Evolutionary conservation across 106 monocot genomes (phyloP).

Genomic region (Phalaenopsis aphrodite): DNA sequence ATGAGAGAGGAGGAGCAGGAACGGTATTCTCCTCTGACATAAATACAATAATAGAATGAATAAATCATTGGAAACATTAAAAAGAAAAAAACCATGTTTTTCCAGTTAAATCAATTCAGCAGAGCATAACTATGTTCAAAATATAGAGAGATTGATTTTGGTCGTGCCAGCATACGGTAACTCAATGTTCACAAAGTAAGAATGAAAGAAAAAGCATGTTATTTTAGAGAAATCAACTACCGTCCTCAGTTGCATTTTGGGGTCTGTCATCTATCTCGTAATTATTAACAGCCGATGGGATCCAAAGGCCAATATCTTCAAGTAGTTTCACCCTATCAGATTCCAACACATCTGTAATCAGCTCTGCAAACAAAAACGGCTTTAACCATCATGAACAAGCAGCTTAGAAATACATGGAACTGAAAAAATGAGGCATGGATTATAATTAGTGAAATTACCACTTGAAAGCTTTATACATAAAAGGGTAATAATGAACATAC

Average conservation of each 20-base stretch:
- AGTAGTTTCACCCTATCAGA: constrained; percentile 42
- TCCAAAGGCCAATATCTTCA: constrained; percentile 76
- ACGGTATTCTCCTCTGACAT: constrained; percentile 35
- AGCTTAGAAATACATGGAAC: background rate
- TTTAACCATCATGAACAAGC: background rate
- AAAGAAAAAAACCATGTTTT: background rate
- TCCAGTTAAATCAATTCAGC: background rate
- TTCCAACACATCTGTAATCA: constrained; percentile 35
- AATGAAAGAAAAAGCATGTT: background rate
- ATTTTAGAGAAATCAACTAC: constrained; percentile 16
- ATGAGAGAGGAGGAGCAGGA: constrained; percentile 26
- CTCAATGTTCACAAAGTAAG: background rate
- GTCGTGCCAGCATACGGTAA: background rate
- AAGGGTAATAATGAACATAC: constrained; percentile 18
- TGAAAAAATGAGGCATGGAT: background rate
- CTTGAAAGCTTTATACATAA: background rate
- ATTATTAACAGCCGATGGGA: constrained; percentile 40
- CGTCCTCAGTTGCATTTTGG: constrained; percentile 46
- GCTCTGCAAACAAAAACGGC: constrained; percentile 21
- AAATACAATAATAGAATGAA: background rate
- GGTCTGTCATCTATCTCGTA: constrained; percentile 46
- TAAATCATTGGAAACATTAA: background rate
- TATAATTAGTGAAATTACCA: background rate
- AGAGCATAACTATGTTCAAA: background rate
- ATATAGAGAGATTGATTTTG: background rate